These are phyloP conservation scores for Didymellaceae sp. DNA, from an alignment of 2,329 filamentous ascomycete species.

Conservation along the genomic window DNA sequence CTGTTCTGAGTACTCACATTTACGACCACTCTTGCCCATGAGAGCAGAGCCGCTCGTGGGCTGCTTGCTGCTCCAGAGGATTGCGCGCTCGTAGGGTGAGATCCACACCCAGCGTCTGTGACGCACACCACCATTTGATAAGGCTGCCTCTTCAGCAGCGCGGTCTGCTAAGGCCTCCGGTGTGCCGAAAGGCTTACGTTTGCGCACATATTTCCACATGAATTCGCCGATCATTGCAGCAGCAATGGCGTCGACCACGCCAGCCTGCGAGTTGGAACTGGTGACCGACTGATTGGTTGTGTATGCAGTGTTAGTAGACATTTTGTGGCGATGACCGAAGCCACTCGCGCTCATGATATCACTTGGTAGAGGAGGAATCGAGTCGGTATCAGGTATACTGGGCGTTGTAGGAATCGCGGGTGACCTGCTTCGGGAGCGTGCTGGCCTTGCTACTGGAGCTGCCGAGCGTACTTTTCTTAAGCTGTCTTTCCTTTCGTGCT, in stretches of 20 bases:
- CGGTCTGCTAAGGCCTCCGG: constrained; percentile 61
- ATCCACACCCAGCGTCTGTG: constrained; percentile 99
- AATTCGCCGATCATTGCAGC: constrained; percentile 98
- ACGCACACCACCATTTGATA: constrained; percentile 71
- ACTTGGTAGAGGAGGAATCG: constrained; percentile 73
- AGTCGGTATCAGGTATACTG: constrained; percentile 71
- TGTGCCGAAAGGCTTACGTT: constrained; percentile 89
- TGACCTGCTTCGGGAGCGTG: constrained; percentile 55
- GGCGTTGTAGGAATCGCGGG: constrained; percentile 72
- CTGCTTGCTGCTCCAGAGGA: constrained; percentile 99
- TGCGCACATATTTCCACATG: constrained; percentile 91
- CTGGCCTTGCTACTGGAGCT: constrained; percentile 66
- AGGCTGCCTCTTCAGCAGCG: constrained; percentile 64
- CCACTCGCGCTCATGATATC: constrained; percentile 66
- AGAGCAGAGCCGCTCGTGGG: constrained; percentile 85
- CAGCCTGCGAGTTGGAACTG: constrained; percentile 70
- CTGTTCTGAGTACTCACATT: constrained; percentile 67
- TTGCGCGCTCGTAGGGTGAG: constrained; percentile 91
- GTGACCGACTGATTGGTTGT: constrained; percentile 64
- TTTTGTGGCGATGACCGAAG: constrained; percentile 60
- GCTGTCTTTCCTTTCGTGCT: constrained; percentile 64
- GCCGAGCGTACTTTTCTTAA: constrained; percentile 85
- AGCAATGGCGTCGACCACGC: constrained; percentile 93
- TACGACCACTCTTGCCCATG: constrained; percentile 92
- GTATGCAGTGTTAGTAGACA: constrained; percentile 66